These are phyloP conservation scores for Thelonectria discophora DNA, from an alignment of 2,329 filamentous ascomycete genomes.

Conservation along the genomic window DNA sequence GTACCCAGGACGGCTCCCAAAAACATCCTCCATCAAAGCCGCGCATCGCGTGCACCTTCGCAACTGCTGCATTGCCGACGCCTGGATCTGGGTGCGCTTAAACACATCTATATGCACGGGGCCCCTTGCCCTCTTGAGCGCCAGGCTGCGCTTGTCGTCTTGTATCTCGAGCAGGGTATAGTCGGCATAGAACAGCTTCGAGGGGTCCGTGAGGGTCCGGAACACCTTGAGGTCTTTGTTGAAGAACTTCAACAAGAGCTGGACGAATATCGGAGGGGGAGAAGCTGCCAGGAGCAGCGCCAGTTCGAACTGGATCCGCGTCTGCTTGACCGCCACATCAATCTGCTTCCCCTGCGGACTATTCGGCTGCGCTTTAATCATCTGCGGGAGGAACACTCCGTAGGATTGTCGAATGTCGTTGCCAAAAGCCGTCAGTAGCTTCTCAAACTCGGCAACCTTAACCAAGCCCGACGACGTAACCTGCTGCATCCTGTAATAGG, in stretches of 20 bases:
- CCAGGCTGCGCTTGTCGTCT: constrained; percentile 62
- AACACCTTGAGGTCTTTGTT: constrained; percentile 66
- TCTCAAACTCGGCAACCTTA: constrained; percentile 69
- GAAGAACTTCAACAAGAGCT: constrained; percentile 73
- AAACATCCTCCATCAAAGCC: constrained; percentile 71
- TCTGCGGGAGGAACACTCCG: constrained; percentile 54
- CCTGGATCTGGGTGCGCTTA: constrained; percentile 63
- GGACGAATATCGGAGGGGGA: constrained; percentile 58
- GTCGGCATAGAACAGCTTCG: constrained; percentile 77
- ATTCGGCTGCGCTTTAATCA: constrained; percentile 58
- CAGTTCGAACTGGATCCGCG: constrained; percentile 61
- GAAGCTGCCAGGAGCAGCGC: constrained; percentile 59
- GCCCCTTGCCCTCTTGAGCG: constrained; percentile 48
- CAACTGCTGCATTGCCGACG: constrained; percentile 44
- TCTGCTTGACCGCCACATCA: constrained; percentile 55
- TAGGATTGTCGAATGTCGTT: constrained; percentile 62
- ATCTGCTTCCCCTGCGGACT: constrained; percentile 54
- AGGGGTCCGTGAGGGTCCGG: constrained; percentile 67
- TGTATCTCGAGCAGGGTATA: constrained; percentile 74
- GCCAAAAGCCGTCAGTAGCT: constrained; percentile 62
- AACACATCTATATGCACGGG: constrained; percentile 63
- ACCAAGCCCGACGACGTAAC: constrained; percentile 62
- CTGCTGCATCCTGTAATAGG: constrained; percentile 64
- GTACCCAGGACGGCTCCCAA: constrained; percentile 57
- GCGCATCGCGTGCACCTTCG: constrained; percentile 64